Evolutionary conservation across 495 filamentous ascomycete species (phyloP).

Genomic region (Bombardia bombarda): DNA sequence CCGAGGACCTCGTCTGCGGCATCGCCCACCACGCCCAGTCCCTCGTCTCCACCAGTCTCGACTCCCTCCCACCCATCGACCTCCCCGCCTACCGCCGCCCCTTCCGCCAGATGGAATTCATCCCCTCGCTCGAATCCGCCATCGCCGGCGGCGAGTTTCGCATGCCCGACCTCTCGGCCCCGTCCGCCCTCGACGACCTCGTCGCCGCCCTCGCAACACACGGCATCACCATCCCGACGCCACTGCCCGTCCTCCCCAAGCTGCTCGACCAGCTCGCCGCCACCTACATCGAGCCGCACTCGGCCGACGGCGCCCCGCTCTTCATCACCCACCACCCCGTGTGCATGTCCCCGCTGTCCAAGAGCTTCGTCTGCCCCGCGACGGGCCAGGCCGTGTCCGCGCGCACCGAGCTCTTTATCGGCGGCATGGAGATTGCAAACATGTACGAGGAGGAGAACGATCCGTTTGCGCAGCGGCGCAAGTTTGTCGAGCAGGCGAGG

Average conservation of each 20-base stretch:
- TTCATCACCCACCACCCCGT: conserved; percentile 90
- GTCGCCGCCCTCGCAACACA: conserved; percentile 42
- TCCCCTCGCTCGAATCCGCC: conserved; percentile 62
- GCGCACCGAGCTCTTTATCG: conserved; percentile 82
- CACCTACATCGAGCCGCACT: conserved; percentile 62
- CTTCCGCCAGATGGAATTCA: conserved; percentile 70
- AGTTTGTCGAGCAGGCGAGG: conserved; percentile 55
- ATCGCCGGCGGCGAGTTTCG: conserved; percentile 51
- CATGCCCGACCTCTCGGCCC: conserved; percentile 59
- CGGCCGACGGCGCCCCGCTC: conserved; percentile 59
- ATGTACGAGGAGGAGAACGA: conserved; percentile 98
- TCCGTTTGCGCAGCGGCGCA: conserved; percentile 75
- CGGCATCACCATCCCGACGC: conserved; percentile 39
- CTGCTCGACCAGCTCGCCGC: conserved; percentile 79
- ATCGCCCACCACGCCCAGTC: conserved; percentile 45
- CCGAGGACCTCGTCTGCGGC: conserved; percentile 57
- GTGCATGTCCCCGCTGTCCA: conserved; percentile 84
- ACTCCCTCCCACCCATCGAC: conserved; percentile 42
- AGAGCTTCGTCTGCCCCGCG: conserved; percentile 59
- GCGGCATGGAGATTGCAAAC: conserved; percentile 75
- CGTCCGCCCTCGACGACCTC: conserved; percentile 49
- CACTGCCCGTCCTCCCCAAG: conserved; percentile 61
- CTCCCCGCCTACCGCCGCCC: conserved; percentile 29
- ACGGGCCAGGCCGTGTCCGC: conserved; percentile 63
- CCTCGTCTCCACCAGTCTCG: conserved; percentile 40